These are phyloP conservation scores for Cryptococcus sp. DNA, from an alignment of 1,284 basidiomycete genomes.

Conservation along the genomic window DNA sequence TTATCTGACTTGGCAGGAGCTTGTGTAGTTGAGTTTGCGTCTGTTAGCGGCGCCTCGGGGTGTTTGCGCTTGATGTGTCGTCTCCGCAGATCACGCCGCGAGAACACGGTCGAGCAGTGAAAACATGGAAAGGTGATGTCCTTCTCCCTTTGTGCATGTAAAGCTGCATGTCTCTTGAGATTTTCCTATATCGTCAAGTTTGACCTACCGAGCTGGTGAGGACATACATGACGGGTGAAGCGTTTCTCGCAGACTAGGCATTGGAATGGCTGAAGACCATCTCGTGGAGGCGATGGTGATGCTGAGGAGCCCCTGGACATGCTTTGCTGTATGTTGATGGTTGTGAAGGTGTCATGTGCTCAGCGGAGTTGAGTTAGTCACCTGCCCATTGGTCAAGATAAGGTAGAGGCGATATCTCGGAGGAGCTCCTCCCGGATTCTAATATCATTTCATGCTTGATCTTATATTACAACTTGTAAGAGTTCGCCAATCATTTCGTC, in stretches of 20 bases:
- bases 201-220: not conserved
- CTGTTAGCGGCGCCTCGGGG: slow-evolving; percentile 7
- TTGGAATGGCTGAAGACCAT: slow-evolving; percentile 24
- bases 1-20: not conserved
- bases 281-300: not conserved
- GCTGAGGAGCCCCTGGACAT: not conserved
- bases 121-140: slow-evolving; percentile 12
- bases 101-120: slow-evolving; percentile 18
- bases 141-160: slow-evolving; percentile 8
- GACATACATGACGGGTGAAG: slow-evolving; percentile 27
- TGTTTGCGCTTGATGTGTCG: slow-evolving; percentile 27
- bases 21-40: not conserved
- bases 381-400: not conserved
- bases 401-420: not conserved
- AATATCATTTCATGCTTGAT: too few species aligned
- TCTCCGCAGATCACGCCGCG: slow-evolving; percentile 20
- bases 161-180: slow-evolving; percentile 23
- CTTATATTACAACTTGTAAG: too few species aligned
- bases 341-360: not conserved
- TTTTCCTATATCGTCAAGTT: slow-evolving; percentile 17
- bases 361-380: not conserved
- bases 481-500: too few species aligned
- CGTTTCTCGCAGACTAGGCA: slow-evolving; percentile 23
- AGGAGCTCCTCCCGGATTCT: not conserved
- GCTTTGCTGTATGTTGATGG: not conserved